Conservation (phyloP, 805 yeast species). For the Metschnikowia borealis region DNA sequence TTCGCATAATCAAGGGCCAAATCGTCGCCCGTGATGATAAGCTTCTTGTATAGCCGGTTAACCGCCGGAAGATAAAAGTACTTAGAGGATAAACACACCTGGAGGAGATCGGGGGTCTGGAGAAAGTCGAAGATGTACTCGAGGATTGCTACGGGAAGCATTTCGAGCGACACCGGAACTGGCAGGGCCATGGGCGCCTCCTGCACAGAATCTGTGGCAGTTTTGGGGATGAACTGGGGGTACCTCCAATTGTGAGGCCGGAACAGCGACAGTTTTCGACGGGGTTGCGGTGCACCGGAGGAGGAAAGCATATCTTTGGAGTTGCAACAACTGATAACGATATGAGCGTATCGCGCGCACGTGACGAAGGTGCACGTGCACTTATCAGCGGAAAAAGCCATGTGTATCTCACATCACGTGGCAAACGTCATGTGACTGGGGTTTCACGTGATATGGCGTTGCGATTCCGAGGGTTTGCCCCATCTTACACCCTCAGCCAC, state of each 20-base stretch:
- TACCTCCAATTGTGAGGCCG: conserved; percentile 12
- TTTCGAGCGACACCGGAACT: conserved; percentile 13
- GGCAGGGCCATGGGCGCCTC: too few relatives aligned
- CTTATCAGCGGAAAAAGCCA: too few relatives aligned
- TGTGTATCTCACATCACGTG: too few relatives aligned
- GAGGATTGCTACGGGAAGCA: conserved; percentile 20
- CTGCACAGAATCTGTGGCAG: neutral
- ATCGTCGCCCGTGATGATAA: conserved; percentile 18
- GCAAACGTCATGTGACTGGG: too few relatives aligned
- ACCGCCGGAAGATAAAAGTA: conserved; percentile 27
- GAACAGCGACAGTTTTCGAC: conserved; percentile 11
- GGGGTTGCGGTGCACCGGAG: neutral
- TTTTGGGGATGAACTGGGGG: neutral
- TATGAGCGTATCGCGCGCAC: neutral
- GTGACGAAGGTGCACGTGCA: neutral
- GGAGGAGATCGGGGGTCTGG: conserved; percentile 20
- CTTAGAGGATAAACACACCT: conserved; percentile 19
- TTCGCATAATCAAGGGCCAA: conserved; percentile 10
- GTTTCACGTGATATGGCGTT: too few relatives aligned
- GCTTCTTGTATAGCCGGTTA: conserved; percentile 19
- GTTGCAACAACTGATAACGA: conserved; percentile 1
- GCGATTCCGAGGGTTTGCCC: too few relatives aligned
- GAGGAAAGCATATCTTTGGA: neutral
- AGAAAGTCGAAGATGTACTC: conserved; percentile 19
- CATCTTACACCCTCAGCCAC: too few relatives aligned